phyloP scores from a whole-genome alignment of 2,329 filamentous ascomycete species.

The Scedosporium aurantiacum region DNA sequence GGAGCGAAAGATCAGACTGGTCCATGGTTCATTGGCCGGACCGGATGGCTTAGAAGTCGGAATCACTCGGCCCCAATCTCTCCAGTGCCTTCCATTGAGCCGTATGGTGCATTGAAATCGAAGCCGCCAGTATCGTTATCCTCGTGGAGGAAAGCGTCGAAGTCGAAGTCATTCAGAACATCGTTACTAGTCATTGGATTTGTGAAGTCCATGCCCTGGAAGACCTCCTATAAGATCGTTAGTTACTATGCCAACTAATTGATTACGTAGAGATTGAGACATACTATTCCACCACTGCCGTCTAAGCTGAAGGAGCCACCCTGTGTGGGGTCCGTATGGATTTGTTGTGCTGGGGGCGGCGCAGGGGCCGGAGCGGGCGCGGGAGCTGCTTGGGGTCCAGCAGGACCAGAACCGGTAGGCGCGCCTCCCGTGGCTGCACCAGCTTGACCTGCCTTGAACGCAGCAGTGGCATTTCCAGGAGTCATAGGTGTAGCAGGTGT shows the following conservation, averaged over 20 bases:
- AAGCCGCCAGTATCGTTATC: slow-evolving; percentile 38
- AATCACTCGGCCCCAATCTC: slow-evolving; percentile 48
- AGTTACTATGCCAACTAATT: not conserved
- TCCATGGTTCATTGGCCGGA: not conserved
- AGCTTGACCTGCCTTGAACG: slow-evolving; percentile 36
- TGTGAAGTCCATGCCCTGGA: slow-evolving; percentile 40
- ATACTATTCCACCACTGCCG: slow-evolving; percentile 31
- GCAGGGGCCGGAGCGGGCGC: slow-evolving; percentile 24
- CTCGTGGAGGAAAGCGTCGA: slow-evolving; percentile 56
- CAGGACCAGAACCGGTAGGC: slow-evolving; percentile 12
- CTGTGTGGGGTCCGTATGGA: slow-evolving; percentile 36
- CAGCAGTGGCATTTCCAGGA: slow-evolving; percentile 36
- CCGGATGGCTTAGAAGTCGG: not conserved
- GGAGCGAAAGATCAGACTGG: not conserved
- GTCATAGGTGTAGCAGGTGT: slow-evolving; percentile 56
- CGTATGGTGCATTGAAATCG: slow-evolving; percentile 40
- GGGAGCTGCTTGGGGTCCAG: slow-evolving; percentile 17
- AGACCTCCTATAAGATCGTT: slow-evolving; percentile 26
- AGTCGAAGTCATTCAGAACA: slow-evolving; percentile 55
- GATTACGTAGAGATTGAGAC: slow-evolving; percentile 11
- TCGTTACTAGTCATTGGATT: slow-evolving; percentile 42
- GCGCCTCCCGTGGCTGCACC: not conserved
- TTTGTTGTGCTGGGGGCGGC: slow-evolving; percentile 31
- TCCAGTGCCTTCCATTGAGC: slow-evolving; percentile 39
- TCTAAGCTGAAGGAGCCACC: slow-evolving; percentile 34